These are phyloP conservation scores for Diaporthe citri DNA, from an alignment of 2,329 filamentous ascomycete species.

Conservation along the genomic window DNA sequence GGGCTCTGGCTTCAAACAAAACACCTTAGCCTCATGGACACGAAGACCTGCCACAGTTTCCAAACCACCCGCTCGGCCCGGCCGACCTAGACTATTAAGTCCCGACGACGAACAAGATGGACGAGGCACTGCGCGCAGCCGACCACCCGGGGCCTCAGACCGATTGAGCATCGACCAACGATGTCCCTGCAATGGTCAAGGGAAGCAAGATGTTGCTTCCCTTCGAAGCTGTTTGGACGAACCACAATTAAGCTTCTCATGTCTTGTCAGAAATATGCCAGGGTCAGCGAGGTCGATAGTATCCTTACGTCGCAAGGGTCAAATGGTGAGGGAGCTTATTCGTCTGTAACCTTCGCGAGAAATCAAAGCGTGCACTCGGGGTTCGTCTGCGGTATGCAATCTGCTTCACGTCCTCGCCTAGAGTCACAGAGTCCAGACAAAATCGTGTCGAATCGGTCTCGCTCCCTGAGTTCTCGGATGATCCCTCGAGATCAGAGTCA, in stretches of 20 bases:
- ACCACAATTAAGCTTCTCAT: no score
- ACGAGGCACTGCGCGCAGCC: not conserved
- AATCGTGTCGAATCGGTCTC: conserved; percentile 16
- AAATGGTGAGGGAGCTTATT: conserved; percentile 11
- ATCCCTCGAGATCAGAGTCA: not conserved
- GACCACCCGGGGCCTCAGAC: not conserved
- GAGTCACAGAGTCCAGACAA: conserved; percentile 13
- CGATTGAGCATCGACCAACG: not conserved
- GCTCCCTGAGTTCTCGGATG: conserved; percentile 7
- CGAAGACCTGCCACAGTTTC: not conserved
- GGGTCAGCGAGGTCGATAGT: not conserved
- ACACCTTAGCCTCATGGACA: not conserved
- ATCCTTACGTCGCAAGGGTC: not conserved
- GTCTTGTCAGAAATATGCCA: not conserved
- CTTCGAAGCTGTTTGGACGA: no score
- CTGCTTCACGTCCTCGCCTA: conserved; percentile 1
- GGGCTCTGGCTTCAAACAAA: not conserved
- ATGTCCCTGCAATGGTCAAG: not conserved
- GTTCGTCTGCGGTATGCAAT: not conserved
- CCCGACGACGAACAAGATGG: not conserved
- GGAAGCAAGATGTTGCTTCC: not conserved
- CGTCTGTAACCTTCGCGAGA: not conserved
- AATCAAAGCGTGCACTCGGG: conserved; percentile 9
- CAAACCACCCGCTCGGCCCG: conserved; percentile 19
- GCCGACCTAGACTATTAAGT: not conserved